These are phyloP conservation scores for Alternaria arborescens DNA, from an alignment of 2,329 filamentous ascomycete genomes.

Conservation along the genomic window DNA sequence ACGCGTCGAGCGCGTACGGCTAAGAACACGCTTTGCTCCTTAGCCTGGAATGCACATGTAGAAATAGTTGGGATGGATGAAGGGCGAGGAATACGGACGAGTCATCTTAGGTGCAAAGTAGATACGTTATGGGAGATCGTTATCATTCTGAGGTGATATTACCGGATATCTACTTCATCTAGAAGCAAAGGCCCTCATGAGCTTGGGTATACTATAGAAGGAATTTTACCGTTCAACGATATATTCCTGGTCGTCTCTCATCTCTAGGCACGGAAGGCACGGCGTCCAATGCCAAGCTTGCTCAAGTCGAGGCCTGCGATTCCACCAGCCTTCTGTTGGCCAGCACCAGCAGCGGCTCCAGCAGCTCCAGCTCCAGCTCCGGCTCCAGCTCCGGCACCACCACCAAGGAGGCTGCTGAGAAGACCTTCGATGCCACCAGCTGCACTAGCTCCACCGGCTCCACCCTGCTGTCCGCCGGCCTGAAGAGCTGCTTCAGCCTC, in stretches of 20 bases:
- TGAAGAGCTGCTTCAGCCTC: conserved; percentile 17
- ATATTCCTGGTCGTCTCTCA: not conserved
- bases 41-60: conserved; percentile 16
- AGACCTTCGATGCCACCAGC: conserved; percentile 5
- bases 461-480: conserved; percentile 16
- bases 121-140: not conserved
- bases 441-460: conserved; percentile 8
- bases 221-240: not conserved
- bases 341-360: conserved; percentile 4
- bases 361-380: conserved; percentile 15
- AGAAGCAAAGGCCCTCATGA: not conserved
- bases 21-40: not conserved
- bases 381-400: conserved; percentile 4
- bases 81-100: conserved; percentile 14
- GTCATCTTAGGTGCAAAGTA: not conserved
- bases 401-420: conserved; percentile 1
- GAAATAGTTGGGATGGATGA: conserved; percentile 27
- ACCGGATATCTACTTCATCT: conserved; percentile 3
- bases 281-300: conserved; percentile 14
- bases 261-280: conserved; percentile 23
- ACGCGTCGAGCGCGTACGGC: not conserved
- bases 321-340: conserved; percentile 8
- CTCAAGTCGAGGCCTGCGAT: conserved; percentile 12
- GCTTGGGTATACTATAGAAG: not conserved
- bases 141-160: not conserved